Base-by-base conservation (phyloP, 768 basidiomycete species). In the Cubamyces lactineus region DNA sequence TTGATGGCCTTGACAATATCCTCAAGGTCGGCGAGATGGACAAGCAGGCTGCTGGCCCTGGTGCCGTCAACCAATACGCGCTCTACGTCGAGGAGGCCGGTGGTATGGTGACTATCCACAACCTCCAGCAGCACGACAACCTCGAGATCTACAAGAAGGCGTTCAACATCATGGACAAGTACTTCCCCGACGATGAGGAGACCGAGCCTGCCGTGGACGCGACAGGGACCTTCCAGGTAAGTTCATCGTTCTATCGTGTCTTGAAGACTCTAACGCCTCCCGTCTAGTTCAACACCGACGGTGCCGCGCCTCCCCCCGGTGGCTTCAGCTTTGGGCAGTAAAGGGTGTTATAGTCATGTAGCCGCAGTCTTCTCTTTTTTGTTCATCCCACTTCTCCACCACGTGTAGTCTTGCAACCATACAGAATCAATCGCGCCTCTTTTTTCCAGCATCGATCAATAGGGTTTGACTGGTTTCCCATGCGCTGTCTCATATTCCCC, bases 131-230 rank as follows among this genome's bases (percentile, higher is more conserved):
- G 76, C 97, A 98, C 76, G 96, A 99, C 80, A 99, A 99, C 78
- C 77, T 98, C 77, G 96, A 98, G 69, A 98, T 99, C 70, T 99
- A 99, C 80, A 98, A 98, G 86, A 98, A 99, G 80, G 96, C 96
- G 43, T 99, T 95, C 83, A 94, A 94, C 76, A 97, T 94, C 71
- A 93, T 93, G 91, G 91, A 94, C 79, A 96, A 96, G 73, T 97
- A 96, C 80, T 97, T 96, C 90, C 94, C 95, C 38, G 94, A 96
- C 65, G 96, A 98, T 71, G 96, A 98, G 73, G 96, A 96, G 50
- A 81, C 92, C 53, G 94, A 94, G 71, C 86, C 92, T 54, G 89
- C 85, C 21, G 86, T 92, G 13, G 89, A 92, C 65, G 78, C 88
- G 24, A 78, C 84, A 30, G 91, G 89, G 67, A 83, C 85, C 11